Conservation (phyloP, 2,329 filamentous ascomycete genomes). For the Lasiodiplodia theobromae region DNA sequence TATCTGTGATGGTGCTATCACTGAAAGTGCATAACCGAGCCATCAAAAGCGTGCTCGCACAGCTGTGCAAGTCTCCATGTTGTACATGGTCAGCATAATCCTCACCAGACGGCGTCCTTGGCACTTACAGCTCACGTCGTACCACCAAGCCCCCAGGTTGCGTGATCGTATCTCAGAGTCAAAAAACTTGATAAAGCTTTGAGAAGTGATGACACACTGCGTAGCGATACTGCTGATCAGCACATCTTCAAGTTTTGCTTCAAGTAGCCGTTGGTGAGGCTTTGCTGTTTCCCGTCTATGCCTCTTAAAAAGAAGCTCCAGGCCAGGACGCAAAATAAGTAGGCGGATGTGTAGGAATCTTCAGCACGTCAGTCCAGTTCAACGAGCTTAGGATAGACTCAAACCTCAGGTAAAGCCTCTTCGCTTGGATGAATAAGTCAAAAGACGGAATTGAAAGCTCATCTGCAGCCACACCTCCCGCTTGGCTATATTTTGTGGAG, state of each 20-base stretch:
- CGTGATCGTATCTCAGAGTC: neutral
- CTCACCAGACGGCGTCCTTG: neutral
- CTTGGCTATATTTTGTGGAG: neutral
- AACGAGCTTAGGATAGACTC: neutral
- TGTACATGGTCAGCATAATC: neutral
- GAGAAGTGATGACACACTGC: neutral
- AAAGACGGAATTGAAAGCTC: neutral
- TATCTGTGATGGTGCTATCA: neutral
- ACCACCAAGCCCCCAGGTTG: neutral
- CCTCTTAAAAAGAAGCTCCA: neutral
- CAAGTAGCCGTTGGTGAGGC: neutral
- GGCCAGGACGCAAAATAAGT: neutral
- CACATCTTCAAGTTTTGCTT: neutral
- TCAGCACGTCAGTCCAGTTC: neutral
- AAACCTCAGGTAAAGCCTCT: conserved; percentile 8
- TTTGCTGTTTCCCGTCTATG: neutral
- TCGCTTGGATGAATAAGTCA: neutral
- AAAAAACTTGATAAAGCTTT: neutral
- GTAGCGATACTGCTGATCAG: neutral
- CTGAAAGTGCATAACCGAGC: neutral
- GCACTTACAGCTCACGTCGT: neutral
- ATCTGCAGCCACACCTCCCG: neutral
- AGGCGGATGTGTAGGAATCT: neutral
- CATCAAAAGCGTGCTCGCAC: conserved; percentile 3
- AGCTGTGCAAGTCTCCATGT: neutral